Evolutionary conservation across 2,329 filamentous ascomycete genomes (phyloP), one percentile per base, ranked within the genome.

Genomic region (Hortaea werneckii): DNA sequence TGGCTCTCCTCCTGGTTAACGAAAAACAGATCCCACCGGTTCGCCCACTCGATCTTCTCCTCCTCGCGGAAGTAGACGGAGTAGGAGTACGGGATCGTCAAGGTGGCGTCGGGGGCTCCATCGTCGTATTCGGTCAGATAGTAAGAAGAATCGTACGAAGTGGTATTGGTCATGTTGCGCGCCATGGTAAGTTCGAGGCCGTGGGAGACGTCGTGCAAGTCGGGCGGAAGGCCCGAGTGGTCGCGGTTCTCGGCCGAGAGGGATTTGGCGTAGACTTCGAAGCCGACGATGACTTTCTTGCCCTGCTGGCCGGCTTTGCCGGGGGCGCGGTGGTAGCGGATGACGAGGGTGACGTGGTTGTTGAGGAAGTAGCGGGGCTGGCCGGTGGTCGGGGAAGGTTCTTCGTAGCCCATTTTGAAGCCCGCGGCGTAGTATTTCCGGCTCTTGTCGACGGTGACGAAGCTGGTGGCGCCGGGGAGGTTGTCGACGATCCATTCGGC

Each of bases 401-500:
- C 85, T 54, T 80, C 79, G 56, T 85, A 87, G 5, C 87, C 88
- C 46, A 94, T 73, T 67, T 92, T 94, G 74, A 94, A 94, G 1
- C 88, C 88, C 1, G 87, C 81, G 9, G 87, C 85, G 63, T 94
- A 94, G 70, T 94, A 94, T 65, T 89, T 94, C 58, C 80, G 76
- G 40, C 77, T 80, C 68, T 87, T 87, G 65, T 94, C 87, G 32
- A 86, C 83, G 0, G 85, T 90, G 28, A 92, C 83, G 60, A 94
- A 94, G 63, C 83, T 89, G 6, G 87, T 94, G 32, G 87, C 87
- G 5, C 87, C 87, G 1, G 88, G 87, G 7, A 95, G 73, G 58
- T 94, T 94, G 65, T 95, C 87, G 52, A 92, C 84, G 54, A 94
- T 94, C 88, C 87, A 94, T 65, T 94, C 87, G 1, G 82, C 82